Percentiles rank a stretch among this genome's conserved stretches.
phyloP scores from a whole-genome alignment of 2,329 filamentous ascomycete genomes.

The Sphaceloma murrayae region DNA sequence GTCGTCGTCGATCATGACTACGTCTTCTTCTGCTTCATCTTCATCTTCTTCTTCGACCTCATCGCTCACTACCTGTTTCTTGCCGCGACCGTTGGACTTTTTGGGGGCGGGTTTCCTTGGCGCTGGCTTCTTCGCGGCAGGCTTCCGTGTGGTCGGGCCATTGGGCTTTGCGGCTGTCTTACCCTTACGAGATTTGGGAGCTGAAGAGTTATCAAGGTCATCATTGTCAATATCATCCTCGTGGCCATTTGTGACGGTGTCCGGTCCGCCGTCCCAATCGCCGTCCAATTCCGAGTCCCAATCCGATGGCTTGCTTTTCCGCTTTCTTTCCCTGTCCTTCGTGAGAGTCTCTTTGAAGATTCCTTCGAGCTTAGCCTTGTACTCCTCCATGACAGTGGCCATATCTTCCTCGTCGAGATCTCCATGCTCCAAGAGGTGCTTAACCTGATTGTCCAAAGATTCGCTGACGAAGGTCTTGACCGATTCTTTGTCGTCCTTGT shows the following conservation, averaged over 20 bases:
- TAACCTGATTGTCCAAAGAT: slow-evolving; percentile 35
- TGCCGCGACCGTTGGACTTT: slow-evolving; percentile 27
- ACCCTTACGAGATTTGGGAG: slow-evolving; percentile 27
- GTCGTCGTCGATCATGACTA: slow-evolving; percentile 35
- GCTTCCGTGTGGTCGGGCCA: slow-evolving; percentile 31
- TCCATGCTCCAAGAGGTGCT: slow-evolving; percentile 44
- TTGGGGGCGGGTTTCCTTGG: slow-evolving; percentile 31
- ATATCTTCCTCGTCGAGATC: slow-evolving; percentile 60
- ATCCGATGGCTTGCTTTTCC: slow-evolving; percentile 57
- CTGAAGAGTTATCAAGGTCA: slow-evolving; percentile 26
- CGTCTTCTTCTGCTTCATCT: slow-evolving; percentile 35
- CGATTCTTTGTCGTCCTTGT: slow-evolving; percentile 89
- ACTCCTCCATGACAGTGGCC: slow-evolving; percentile 48
- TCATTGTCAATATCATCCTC: slow-evolving; percentile 41
- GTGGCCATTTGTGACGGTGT: slow-evolving; percentile 48
- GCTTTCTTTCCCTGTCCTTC: slow-evolving; percentile 41
- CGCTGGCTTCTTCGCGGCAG: slow-evolving; percentile 30
- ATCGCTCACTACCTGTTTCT: slow-evolving; percentile 34
- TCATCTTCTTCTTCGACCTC: slow-evolving; percentile 38
- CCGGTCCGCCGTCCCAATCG: slow-evolving; percentile 63
- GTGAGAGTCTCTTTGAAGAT: slow-evolving; percentile 57
- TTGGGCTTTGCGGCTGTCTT: slow-evolving; percentile 34
- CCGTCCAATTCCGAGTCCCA: slow-evolving; percentile 93
- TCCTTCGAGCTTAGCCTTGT: slow-evolving; percentile 56
- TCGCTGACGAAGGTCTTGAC: slow-evolving; percentile 50